Evolutionary conservation across 2,329 filamentous ascomycete genomes (phyloP), one percentile per base, ranked within the genome.

Genomic region (Aureobasidium leucospermi): DNA sequence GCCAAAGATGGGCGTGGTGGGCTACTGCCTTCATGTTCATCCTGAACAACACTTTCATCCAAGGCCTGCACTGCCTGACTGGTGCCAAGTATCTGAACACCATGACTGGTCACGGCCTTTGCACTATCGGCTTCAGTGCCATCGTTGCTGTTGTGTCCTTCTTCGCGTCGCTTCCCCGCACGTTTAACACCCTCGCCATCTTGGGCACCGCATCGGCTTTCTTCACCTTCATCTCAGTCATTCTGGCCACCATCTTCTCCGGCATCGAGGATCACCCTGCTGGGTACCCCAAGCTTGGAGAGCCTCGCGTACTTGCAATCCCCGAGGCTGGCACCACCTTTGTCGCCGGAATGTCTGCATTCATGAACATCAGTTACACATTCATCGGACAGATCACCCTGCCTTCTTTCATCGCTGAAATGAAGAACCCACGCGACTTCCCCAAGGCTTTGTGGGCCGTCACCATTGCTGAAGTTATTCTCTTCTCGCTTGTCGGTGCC

Each of bases 361-460:
- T 96, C 74, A 81, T 96, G 71, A 96, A 96, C 74, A 96, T 96
- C 70, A 90, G 86, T 74, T 96, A 96, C 72, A 96, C 92, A 0
- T 96, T 96, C 70, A 96, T 96, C 65, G 92, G 92, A 0, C 92
- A 96, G 71, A 96, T 96, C 67, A 96, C 92, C 0, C 80, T 96
- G 13, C 92, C 92, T 0, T 93, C 88, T 66, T 96, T 96, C 76
- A 96, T 96, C 64, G 91, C 92, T 3, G 92, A 96, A 74, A 96
- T 96, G 92, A 88, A 81, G 69, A 78, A 85, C 48, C 84, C 81
- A 1, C 85, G 82, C 60, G 92, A 96, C 66, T 96, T 96, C 70
- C 90, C 90, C 67, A 96, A 96, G 75, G 90, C 92, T 2, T 82
- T 96, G 1, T 96, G 90, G 84, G 87, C 87, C 1, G 91, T 95